phyloP scores from a whole-genome alignment of 2,329 filamentous ascomycete genomes.

The Fusarium tricinctum region DNA sequence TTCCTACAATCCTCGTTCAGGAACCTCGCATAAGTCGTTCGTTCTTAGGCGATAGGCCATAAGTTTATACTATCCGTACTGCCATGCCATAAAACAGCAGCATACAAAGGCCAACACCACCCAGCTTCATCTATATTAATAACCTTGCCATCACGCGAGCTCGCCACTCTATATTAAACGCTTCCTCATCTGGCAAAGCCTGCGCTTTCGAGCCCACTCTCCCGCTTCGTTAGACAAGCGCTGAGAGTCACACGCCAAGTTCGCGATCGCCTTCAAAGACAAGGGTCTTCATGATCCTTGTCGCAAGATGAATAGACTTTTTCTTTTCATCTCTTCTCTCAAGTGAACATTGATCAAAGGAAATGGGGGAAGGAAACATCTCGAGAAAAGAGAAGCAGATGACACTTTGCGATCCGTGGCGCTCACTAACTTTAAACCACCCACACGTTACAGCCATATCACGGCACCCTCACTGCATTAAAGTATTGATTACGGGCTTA shows the following conservation, averaged over 20 bases:
- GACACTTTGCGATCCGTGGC: slow-evolving; percentile 20
- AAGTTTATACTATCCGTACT: slow-evolving; percentile 21
- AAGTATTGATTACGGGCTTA: slow-evolving; percentile 45
- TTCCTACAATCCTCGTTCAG: slow-evolving; percentile 15
- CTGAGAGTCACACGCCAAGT: slow-evolving; percentile 45
- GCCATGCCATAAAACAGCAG: slow-evolving; percentile 9
- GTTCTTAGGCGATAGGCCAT: slow-evolving; percentile 19
- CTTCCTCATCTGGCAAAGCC: slow-evolving; percentile 44
- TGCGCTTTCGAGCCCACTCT: slow-evolving; percentile 33
- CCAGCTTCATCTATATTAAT: slow-evolving; percentile 7
- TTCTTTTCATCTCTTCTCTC: not conserved
- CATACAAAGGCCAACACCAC: slow-evolving; percentile 12
- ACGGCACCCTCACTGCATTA: slow-evolving; percentile 26
- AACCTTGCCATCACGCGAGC: slow-evolving; percentile 31
- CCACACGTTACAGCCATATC: slow-evolving; percentile 21
- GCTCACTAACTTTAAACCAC: slow-evolving; percentile 22
- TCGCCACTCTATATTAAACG: slow-evolving; percentile 37
- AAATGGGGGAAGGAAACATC: not conserved
- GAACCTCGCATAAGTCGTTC: slow-evolving; percentile 6
- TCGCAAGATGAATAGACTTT: not conserved
- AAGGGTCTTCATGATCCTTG: slow-evolving; percentile 42
- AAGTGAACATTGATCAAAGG: slow-evolving; percentile 6
- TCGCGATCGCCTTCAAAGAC: slow-evolving; percentile 34
- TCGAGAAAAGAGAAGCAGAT: slow-evolving; percentile 29
- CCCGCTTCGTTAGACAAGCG: slow-evolving; percentile 38